Evolutionary conservation across 2,329 filamentous ascomycete species (phyloP).

Genomic region (Ceratocystis albifundus): DNA sequence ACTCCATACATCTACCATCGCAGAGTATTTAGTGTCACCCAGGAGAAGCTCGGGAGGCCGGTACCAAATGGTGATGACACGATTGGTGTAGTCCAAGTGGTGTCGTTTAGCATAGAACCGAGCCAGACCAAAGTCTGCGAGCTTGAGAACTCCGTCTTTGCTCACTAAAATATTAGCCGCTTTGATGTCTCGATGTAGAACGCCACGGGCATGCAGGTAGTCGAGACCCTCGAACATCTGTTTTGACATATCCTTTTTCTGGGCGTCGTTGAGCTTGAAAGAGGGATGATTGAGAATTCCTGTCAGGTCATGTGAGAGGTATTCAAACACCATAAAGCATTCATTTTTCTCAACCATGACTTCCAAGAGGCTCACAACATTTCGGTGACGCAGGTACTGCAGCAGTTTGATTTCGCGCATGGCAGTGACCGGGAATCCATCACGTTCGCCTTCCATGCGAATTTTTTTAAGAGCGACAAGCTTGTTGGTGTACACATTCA

Average conservation of each 20-base stretch:
- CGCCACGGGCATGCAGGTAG: constrained; percentile 85
- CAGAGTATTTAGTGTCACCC: constrained; percentile 81
- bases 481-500: constrained; percentile 79
- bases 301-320: constrained; percentile 89
- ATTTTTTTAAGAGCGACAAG: constrained; percentile 82
- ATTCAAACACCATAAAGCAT: constrained; percentile 99
- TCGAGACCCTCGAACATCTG: constrained; percentile 91
- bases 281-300: constrained; percentile 89
- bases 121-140: constrained; percentile 91
- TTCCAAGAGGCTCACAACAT: constrained; percentile 73
- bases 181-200: constrained; percentile 95
- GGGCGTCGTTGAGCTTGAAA: constrained; percentile 69
- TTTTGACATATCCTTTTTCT: constrained; percentile 85
- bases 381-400: constrained; percentile 71
- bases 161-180: constrained; percentile 94
- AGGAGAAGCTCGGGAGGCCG: constrained; percentile 80
- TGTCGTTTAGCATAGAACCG: constrained; percentile 90
- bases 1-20: constrained; percentile 90
- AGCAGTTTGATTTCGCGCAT: constrained; percentile 84
- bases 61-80: constrained; percentile 99
- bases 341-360: constrained; percentile 98
- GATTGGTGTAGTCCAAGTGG: constrained; percentile 91
- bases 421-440: constrained; percentile 83
- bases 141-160: constrained; percentile 75
- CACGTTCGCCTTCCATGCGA: constrained; percentile 83